Percentiles rank a stretch among this genome's conserved stretches.
phyloP scores from a whole-genome alignment of 176 grass and related monocot genomes.

The Chrysopogon serrulatus region DNA sequence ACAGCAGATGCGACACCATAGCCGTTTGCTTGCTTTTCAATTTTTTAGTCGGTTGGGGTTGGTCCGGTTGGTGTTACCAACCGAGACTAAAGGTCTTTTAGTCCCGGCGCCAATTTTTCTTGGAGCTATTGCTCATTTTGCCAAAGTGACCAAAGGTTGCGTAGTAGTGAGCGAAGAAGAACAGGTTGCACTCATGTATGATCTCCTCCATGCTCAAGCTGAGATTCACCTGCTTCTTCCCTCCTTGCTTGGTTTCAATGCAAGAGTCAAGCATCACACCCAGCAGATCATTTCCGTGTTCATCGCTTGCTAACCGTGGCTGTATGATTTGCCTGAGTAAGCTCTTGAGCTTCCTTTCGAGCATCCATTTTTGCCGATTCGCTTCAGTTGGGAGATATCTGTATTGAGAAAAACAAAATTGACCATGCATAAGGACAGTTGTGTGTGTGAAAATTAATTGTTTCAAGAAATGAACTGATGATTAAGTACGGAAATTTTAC shows the following conservation, averaged over 20 bases:
- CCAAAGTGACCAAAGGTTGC: no score
- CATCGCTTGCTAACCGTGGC: neutral
- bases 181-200: constrained; percentile 61
- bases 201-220: constrained; percentile 52
- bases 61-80: no score
- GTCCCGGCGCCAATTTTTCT: no score
- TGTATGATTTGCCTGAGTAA: constrained; percentile 37
- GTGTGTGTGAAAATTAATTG: no score
- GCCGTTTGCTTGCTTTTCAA: no score
- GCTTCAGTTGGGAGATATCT: neutral
- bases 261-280: constrained; percentile 48
- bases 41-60: no score
- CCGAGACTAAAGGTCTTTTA: no score
- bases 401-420: neutral
- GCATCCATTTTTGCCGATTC: neutral
- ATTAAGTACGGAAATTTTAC: no score
- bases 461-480: no score
- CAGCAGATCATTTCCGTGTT: constrained; percentile 47
- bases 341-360: constrained; percentile 40
- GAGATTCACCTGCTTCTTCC: neutral
- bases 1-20: no score
- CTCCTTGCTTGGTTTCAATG: neutral
- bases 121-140: no score
- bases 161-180: constrained; percentile 61
- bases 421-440: no score